A percentile compares a stretch with the other conserved stretches of the same genome.
Conservation (phyloP, 192 early-diverging fungal genomes). For the Coemansia sp. region DNA sequence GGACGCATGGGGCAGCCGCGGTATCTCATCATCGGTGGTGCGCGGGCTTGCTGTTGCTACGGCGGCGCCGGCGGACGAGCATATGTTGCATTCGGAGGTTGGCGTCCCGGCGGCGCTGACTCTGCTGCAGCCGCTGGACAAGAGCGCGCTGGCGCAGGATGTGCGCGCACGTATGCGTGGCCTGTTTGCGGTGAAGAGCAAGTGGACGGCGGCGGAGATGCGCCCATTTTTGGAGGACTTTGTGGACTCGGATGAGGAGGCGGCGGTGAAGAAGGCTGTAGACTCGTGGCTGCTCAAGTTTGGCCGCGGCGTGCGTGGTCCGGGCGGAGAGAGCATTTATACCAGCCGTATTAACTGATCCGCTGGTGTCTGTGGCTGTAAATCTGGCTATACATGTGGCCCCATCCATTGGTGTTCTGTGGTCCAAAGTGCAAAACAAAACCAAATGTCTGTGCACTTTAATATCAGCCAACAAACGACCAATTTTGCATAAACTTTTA, state of each 20-base stretch:
- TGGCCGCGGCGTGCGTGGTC: slow-evolving; percentile 23
- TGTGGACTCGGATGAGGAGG: slow-evolving; percentile 25
- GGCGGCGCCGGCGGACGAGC: slow-evolving; percentile 17
- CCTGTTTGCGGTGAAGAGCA: slow-evolving; percentile 38
- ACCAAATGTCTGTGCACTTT: too few species aligned
- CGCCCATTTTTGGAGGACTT: slow-evolving; percentile 48
- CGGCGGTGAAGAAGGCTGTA: slow-evolving; percentile 20
- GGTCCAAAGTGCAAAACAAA: background rate
- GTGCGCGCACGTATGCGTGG: slow-evolving; percentile 21
- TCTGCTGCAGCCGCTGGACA: slow-evolving; percentile 25
- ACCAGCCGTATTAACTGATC: slow-evolving; percentile 30
- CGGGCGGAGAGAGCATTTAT: slow-evolving; percentile 32
- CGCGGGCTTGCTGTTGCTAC: slow-evolving; percentile 42
- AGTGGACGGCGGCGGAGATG: slow-evolving; percentile 33
- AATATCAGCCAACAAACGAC: too few species aligned
- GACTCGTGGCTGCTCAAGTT: slow-evolving; percentile 49
- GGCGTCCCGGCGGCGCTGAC: slow-evolving; percentile 17
- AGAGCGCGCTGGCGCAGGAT: slow-evolving; percentile 25
- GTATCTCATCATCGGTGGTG: slow-evolving; percentile 30
- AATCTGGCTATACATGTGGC: too few species aligned
- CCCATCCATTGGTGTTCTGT: too few species aligned
- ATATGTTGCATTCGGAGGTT: slow-evolving; percentile 10
- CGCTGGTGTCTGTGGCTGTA: too few species aligned
- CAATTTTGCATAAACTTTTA: too few species aligned
- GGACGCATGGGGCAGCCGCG: slow-evolving; percentile 24